Percentiles rank a stretch among this genome's conserved stretches.
phyloP scores from a whole-genome alignment of 768 basidiomycete species.

The Podaxis sp. region DNA sequence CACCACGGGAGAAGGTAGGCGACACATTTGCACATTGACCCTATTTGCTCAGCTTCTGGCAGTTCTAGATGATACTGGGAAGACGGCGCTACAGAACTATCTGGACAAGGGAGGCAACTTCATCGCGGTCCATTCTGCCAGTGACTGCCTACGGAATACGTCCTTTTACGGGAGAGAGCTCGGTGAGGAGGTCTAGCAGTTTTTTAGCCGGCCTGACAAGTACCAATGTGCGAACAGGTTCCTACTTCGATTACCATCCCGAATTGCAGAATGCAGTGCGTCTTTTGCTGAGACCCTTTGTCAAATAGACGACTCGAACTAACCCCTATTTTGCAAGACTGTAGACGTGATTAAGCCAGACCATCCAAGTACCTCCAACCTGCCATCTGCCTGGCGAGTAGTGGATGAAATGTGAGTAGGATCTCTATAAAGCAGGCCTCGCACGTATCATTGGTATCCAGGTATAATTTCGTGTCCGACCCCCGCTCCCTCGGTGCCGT shows the following conservation, averaged over 20 bases:
- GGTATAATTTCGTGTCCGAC: slow-evolving; percentile 75
- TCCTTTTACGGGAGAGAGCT: slow-evolving; percentile 58
- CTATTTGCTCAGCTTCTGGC: background rate
- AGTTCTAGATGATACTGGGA: slow-evolving; percentile 64
- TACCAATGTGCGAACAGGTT: slow-evolving; percentile 34
- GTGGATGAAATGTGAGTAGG: slow-evolving; percentile 58
- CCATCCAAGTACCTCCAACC: slow-evolving; percentile 61
- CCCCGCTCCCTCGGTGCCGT: slow-evolving; percentile 62
- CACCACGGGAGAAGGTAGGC: slow-evolving; percentile 66
- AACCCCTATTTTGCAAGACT: slow-evolving; percentile 35
- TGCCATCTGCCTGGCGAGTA: slow-evolving; percentile 53
- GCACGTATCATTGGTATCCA: slow-evolving; percentile 22
- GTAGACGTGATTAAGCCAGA: slow-evolving; percentile 54
- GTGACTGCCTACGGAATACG: slow-evolving; percentile 58
- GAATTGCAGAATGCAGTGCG: slow-evolving; percentile 63
- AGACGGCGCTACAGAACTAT: slow-evolving; percentile 63
- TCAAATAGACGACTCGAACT: background rate
- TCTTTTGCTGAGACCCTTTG: slow-evolving; percentile 1
- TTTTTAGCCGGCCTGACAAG: background rate
- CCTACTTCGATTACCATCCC: slow-evolving; percentile 74
- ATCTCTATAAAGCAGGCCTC: background rate
- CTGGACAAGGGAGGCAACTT: slow-evolving; percentile 71
- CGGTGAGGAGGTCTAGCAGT: slow-evolving; percentile 34
- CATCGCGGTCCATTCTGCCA: slow-evolving; percentile 66
- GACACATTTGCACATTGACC: background rate